phyloP scores from a whole-genome alignment of 495 filamentous ascomycete genomes.

The Glarea lozoyensis region DNA sequence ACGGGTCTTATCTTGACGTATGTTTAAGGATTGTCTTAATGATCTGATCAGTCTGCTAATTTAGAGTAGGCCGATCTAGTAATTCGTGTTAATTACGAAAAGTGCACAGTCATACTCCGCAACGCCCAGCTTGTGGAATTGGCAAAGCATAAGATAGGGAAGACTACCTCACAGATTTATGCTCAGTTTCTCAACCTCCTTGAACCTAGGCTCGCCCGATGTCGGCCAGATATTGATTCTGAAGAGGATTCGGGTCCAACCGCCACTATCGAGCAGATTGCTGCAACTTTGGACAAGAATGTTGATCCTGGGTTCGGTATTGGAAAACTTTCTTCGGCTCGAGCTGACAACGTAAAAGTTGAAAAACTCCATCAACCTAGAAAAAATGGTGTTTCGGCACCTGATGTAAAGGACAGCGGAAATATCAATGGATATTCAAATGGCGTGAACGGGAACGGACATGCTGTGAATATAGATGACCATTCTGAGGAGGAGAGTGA shows the following conservation, averaged over 20 bases:
- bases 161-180: slow-evolving; percentile 66
- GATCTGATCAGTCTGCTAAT: slow-evolving; percentile 21
- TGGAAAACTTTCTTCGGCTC: slow-evolving; percentile 2
- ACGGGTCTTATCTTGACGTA: slow-evolving; percentile 34
- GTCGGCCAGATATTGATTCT: slow-evolving; percentile 46
- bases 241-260: slow-evolving; percentile 25
- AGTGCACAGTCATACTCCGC: slow-evolving; percentile 71
- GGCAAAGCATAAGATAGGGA: slow-evolving; percentile 49
- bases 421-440: slow-evolving; percentile 19
- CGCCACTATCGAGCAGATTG: slow-evolving; percentile 39
- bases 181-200: slow-evolving; percentile 57
- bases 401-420: slow-evolving; percentile 30
- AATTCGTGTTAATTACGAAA: slow-evolving; percentile 78
- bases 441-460: slow-evolving; percentile 11
- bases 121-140: slow-evolving; percentile 62
- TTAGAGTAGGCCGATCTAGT: slow-evolving; percentile 41
- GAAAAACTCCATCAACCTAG: slow-evolving; percentile 21
- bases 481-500: slow-evolving; percentile 27
- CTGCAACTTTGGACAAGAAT: slow-evolving; percentile 34
- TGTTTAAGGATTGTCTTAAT: slow-evolving; percentile 12
- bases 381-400: slow-evolving; percentile 17
- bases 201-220: slow-evolving; percentile 58
- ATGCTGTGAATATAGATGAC: slow-evolving; percentile 14
- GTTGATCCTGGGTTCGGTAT: slow-evolving; percentile 28
- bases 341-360: slow-evolving; percentile 1